These are phyloP conservation scores for Linnemannia elongata DNA, from an alignment of 192 early-diverging fungal species.

Conservation along the genomic window DNA sequence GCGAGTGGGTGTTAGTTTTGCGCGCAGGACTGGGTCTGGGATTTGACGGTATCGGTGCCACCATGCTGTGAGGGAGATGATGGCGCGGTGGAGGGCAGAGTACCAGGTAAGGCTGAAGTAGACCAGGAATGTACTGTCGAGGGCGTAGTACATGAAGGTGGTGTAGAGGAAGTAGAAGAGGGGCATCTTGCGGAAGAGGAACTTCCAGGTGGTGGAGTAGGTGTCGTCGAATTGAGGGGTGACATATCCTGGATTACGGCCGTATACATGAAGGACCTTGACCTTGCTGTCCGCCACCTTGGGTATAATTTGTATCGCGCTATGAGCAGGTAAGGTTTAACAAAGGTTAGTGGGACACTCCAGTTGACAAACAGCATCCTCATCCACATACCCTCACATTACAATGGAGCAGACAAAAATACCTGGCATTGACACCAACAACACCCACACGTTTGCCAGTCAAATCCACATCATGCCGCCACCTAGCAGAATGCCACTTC, in stretches of 20 bases:
- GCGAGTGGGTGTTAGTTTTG: slow-evolving; percentile 1
- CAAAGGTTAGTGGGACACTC: neutral
- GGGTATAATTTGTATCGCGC: slow-evolving; percentile 17
- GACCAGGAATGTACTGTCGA: neutral
- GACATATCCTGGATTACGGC: slow-evolving; percentile 5
- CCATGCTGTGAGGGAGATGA: neutral
- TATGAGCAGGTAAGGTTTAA: neutral
- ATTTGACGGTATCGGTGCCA: slow-evolving; percentile 7
- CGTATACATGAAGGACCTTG: slow-evolving; percentile 7
- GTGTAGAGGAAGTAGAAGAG: neutral
- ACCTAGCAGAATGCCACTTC: slow-evolving; percentile 55
- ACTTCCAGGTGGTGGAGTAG: slow-evolving; percentile 9
- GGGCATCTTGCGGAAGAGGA: neutral
- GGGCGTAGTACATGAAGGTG: slow-evolving; percentile 1
- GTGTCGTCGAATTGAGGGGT: neutral
- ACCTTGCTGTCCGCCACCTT: neutral
- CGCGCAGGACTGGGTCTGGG: neutral
- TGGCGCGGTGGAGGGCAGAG: neutral
- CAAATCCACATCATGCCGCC: slow-evolving; percentile 45
- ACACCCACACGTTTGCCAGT: slow-evolving; percentile 55
- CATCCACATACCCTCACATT: neutral
- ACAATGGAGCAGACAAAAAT: neutral
- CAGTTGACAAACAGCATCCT: no score
- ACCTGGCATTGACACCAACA: slow-evolving; percentile 57
- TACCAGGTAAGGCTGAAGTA: slow-evolving; percentile 4